phyloP scores from a whole-genome alignment of 495 filamentous ascomycete genomes.

The Tuber brumale region DNA sequence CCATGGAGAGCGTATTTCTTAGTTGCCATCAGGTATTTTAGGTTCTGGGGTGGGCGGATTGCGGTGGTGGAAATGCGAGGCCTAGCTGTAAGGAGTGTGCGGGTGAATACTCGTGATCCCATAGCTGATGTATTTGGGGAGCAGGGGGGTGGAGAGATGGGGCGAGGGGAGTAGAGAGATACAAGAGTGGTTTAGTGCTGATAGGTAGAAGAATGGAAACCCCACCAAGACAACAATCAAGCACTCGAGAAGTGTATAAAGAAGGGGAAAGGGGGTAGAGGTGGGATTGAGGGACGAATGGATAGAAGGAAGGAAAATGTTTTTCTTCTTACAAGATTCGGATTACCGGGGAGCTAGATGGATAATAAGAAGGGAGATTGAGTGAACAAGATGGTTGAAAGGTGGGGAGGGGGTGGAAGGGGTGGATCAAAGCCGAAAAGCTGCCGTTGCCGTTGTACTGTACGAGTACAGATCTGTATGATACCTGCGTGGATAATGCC shows the following conservation, averaged over 20 bases:
- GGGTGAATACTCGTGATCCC: slow-evolving; percentile 5
- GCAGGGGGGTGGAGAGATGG: not conserved
- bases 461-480: not conserved
- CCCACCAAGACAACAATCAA: not conserved
- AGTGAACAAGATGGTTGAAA: not conserved
- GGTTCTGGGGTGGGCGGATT: not conserved
- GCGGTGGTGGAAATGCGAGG: not conserved
- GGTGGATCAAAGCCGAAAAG: not conserved
- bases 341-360: not conserved
- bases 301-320: not conserved
- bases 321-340: not conserved
- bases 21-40: not conserved
- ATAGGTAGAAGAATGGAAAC: not conserved
- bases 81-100: slow-evolving; percentile 3
- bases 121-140: not conserved
- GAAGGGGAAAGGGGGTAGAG: not conserved
- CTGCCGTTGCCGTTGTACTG: not conserved
- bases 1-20: slow-evolving; percentile 2
- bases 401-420: not conserved
- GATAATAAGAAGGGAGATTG: not conserved
- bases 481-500: not conserved
- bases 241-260: not conserved
- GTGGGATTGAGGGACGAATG: not conserved
- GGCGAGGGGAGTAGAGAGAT: not conserved
- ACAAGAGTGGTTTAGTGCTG: not conserved